These are phyloP conservation scores for Fusarium sp. DNA, from an alignment of 2,329 filamentous ascomycete species.

Conservation along the genomic window DNA sequence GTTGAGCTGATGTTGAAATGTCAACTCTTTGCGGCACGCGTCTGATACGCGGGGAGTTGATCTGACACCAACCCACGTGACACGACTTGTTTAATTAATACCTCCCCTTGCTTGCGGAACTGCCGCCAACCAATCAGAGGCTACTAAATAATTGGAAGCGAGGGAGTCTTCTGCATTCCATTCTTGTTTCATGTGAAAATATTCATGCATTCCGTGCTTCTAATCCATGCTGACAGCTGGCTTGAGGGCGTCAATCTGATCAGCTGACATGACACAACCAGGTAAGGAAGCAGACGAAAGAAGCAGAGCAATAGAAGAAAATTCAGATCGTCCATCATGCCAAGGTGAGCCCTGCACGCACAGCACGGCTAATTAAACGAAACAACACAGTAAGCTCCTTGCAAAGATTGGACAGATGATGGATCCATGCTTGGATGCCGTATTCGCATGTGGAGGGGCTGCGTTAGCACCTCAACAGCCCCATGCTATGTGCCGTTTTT, in stretches of 20 bases:
- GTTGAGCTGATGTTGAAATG: not conserved
- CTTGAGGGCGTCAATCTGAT: not conserved
- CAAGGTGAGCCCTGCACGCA: constrained; percentile 20
- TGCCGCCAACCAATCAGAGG: constrained; percentile 1
- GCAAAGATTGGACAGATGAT: constrained; percentile 23
- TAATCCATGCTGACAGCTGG: not conserved
- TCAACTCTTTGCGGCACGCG: constrained; percentile 12
- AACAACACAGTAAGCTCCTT: constrained; percentile 22
- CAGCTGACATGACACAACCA: not conserved
- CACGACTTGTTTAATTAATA: not conserved
- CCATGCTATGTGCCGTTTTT: constrained; percentile 35
- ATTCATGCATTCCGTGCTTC: not conserved
- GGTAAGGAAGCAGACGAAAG: not conserved
- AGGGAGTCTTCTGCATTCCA: not conserved
- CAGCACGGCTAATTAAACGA: constrained; percentile 34
- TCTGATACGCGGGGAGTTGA: constrained; percentile 25
- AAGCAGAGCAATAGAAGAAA: not conserved
- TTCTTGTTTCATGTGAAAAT: constrained; percentile 4
- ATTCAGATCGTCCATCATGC: constrained; percentile 30
- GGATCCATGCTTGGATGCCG: not conserved
- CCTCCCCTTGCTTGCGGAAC: not conserved
- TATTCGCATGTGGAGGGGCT: constrained; percentile 18
- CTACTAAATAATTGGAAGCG: not conserved
- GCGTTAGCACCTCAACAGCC: constrained; percentile 3
- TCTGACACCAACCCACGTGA: constrained; percentile 42